These are phyloP conservation scores for Neoscytalidium dimidiatum DNA, from an alignment of 2,329 filamentous ascomycete species.

Conservation along the genomic window DNA sequence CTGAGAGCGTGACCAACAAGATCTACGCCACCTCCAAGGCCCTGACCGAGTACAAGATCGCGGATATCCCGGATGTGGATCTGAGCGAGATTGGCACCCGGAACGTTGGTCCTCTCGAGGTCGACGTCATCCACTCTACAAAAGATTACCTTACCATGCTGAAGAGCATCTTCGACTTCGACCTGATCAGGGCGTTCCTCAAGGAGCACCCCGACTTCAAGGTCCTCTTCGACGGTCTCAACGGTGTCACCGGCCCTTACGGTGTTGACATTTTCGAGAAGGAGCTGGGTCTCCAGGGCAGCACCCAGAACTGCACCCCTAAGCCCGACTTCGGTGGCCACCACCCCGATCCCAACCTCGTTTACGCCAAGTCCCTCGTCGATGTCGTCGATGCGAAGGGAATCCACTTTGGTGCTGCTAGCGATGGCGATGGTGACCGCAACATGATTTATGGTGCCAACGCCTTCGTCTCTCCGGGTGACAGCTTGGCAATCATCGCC, in stretches of 20 bases:
- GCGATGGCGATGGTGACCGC: conserved; percentile 94
- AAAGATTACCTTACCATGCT: conserved; percentile 92
- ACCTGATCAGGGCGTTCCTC: conserved; percentile 93
- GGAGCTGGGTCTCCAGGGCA: conserved; percentile 81
- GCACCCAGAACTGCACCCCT: conserved; percentile 88
- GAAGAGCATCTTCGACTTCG: conserved; percentile 98
- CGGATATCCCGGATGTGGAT: conserved; percentile 83
- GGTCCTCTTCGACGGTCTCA: conserved; percentile 91
- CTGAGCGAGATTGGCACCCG: conserved; percentile 78
- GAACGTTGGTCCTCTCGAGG: conserved; percentile 83
- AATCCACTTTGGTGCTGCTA: conserved; percentile 95
- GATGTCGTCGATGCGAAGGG: conserved; percentile 88
- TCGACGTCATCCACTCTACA: conserved; percentile 93
- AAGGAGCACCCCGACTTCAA: conserved; percentile 87
- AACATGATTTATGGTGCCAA: conserved; percentile 99
- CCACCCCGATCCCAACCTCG: conserved; percentile 96
- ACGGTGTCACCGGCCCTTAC: conserved; percentile 94
- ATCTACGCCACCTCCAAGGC: conserved; percentile 92
- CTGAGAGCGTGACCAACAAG: conserved; percentile 96
- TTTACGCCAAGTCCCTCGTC: conserved; percentile 92
- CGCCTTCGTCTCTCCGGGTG: conserved; percentile 93
- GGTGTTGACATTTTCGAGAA: conserved; percentile 92
- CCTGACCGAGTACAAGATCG: conserved; percentile 88
- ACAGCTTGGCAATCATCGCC: conserved; percentile 96
- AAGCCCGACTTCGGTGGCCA: conserved; percentile 95